Evolutionary conservation across 208 protist genomes (phyloP), one percentile per base, ranked within the genome.

Genomic region (Acanthamoeba healyi): DNA sequence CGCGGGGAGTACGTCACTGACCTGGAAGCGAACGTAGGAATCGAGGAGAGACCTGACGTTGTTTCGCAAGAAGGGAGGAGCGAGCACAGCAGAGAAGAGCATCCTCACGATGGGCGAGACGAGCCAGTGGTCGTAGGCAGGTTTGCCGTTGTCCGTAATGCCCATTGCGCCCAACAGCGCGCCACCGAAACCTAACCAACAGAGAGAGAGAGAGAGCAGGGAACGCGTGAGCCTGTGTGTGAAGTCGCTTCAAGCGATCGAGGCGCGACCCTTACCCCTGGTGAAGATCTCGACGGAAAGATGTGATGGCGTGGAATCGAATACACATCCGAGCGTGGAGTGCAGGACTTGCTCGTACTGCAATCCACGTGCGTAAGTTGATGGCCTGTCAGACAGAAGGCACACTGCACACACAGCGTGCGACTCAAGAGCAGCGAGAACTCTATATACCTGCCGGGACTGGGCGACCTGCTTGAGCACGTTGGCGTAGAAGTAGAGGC

Each of bases 401-500:
- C n/a, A n/a, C n/a, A n/a, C n/a, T n/a, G n/a, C n/a, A n/a, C n/a
- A n/a, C n/a, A n/a, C n/a, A n/a, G n/a, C n/a, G n/a, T n/a, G n/a
- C n/a, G n/a, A n/a, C n/a, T 15, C 29, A 70, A 70, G n/a, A 34
- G n/a, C 14, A 19, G 29, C 1, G 61, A 3, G 19, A n/a, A 46
- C 22, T 4, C 6, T 2, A 12, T 10, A n/a, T 86, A 58, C 77
- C 77, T 86, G 40, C n/a, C 34, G 29, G 26, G 24, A 40, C 15
- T 36, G 40, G 17, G 77, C 38, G 12, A 58, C 77, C 10, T 86
- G 77, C 44, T 58, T 17, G 5, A 86, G 44, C 19, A 86, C 44
- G 46, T 86, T 86, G 77, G 77, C 77, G 32, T 86, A 86, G 17
- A 86, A 86, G 34, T 86, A 86, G n/a, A 86, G 77, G 5, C 77